phyloP scores from a whole-genome alignment of 257 asterid genomes.

The Salvia miltiorrhiza region DNA sequence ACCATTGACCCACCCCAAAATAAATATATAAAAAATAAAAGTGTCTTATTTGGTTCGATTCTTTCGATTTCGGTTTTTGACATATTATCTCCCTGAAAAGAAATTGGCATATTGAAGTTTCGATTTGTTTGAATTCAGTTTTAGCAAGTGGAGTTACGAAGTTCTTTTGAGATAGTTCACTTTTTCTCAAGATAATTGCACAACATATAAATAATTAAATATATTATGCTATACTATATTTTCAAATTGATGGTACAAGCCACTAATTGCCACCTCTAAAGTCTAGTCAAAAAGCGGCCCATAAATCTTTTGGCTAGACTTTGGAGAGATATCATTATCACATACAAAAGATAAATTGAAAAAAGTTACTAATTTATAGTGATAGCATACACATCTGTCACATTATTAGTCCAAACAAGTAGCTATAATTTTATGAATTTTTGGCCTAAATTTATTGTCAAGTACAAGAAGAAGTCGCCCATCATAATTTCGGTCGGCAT shows the following conservation, averaged over 20 bases:
- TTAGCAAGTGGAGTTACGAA: not conserved
- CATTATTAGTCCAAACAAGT: slow-evolving; percentile 10
- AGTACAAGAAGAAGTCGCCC: not conserved
- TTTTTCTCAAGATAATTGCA: no score
- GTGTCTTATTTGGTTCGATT: no score
- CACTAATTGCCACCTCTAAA: slow-evolving; percentile 8
- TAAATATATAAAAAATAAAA: no score
- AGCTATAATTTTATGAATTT: not conserved
- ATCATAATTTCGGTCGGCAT: not conserved
- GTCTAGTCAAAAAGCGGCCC: slow-evolving; percentile 20
- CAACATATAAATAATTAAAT: no score
- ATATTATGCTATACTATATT: no score
- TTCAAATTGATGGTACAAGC: no score
- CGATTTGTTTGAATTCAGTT: no score
- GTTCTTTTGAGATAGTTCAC: not conserved
- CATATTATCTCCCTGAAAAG: no score
- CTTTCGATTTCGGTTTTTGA: no score
- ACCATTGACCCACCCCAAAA: no score
- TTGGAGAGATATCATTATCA: not conserved
- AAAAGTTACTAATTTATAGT: not conserved
- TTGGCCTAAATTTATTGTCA: not conserved
- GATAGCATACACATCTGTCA: not conserved
- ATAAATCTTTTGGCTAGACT: slow-evolving; percentile 12
- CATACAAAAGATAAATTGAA: not conserved
- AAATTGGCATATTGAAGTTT: no score